phyloP scores from a whole-genome alignment of 768 basidiomycete genomes.

The Pisolithus albus region DNA sequence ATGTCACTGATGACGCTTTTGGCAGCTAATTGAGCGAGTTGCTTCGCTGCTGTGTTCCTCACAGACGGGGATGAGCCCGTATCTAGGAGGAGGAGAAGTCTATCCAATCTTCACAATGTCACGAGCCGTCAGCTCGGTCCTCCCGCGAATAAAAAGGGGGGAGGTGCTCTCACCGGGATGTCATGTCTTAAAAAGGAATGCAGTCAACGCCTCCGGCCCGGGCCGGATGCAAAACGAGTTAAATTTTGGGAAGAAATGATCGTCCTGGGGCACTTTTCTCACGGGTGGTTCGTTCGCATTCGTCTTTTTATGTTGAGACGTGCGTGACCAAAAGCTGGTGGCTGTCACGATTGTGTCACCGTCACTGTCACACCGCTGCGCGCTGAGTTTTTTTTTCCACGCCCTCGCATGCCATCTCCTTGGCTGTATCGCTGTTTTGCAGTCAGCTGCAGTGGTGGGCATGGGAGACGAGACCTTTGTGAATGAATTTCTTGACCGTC shows the following conservation, averaged over 20 bases:
- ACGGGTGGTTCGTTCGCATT: constrained; percentile 32
- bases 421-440: too few species aligned
- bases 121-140: background rate
- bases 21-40: constrained; percentile 86
- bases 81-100: constrained; percentile 91
- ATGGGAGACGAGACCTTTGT: background rate
- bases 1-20: constrained; percentile 82
- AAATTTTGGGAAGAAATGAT: constrained; percentile 38
- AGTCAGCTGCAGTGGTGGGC: background rate
- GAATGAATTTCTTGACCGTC: background rate
- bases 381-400: too few species aligned
- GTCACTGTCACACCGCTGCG: background rate
- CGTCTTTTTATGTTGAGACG: constrained; percentile 59
- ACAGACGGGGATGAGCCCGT: constrained; percentile 89
- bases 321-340: constrained; percentile 31
- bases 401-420: too few species aligned
- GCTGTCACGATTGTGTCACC: constrained; percentile 19
- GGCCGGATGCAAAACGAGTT: constrained; percentile 31
- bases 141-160: constrained; percentile 1
- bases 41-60: constrained; percentile 92
- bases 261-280: constrained; percentile 47
- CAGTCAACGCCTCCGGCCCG: constrained; percentile 45
- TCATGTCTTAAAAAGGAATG: constrained; percentile 57
- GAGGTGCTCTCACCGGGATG: constrained; percentile 52
- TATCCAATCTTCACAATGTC: constrained; percentile 80